phyloP scores from a whole-genome alignment of 306 rosid genomes.

The Fragaria ananassa region DNA sequence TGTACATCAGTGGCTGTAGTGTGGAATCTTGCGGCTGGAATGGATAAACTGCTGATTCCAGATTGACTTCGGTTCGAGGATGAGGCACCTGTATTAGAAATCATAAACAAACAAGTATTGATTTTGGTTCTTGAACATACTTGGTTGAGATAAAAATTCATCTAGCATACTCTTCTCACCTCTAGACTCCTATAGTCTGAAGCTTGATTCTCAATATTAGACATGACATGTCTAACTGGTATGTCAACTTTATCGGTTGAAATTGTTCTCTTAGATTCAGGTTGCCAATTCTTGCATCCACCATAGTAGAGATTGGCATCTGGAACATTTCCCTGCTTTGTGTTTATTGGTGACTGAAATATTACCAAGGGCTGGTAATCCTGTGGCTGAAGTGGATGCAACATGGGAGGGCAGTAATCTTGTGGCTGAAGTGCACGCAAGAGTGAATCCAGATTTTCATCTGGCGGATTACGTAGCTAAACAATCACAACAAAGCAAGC shows the following conservation, averaged over 20 bases:
- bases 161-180: no score
- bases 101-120: no score
- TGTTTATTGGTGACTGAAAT: neutral
- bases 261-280: neutral
- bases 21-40: neutral
- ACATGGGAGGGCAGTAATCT: neutral
- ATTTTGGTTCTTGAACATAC: no score
- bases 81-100: neutral
- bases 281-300: neutral
- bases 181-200: neutral
- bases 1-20: neutral
- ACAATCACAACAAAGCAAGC: constrained; percentile 7
- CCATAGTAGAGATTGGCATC: neutral
- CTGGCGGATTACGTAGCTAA: neutral
- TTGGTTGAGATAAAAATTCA: no score
- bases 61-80: neutral
- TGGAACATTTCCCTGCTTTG: neutral
- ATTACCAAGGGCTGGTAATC: neutral
- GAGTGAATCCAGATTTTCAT: constrained; percentile 1
- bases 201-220: neutral
- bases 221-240: neutral
- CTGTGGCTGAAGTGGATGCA: neutral
- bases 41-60: neutral
- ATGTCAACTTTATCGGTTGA: neutral
- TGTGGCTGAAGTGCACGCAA: neutral